Percentiles rank a stretch among this genome's conserved stretches.
Evolutionary conservation across 331 rosid species (phyloP).

Genomic region (Malus hybrid): DNA sequence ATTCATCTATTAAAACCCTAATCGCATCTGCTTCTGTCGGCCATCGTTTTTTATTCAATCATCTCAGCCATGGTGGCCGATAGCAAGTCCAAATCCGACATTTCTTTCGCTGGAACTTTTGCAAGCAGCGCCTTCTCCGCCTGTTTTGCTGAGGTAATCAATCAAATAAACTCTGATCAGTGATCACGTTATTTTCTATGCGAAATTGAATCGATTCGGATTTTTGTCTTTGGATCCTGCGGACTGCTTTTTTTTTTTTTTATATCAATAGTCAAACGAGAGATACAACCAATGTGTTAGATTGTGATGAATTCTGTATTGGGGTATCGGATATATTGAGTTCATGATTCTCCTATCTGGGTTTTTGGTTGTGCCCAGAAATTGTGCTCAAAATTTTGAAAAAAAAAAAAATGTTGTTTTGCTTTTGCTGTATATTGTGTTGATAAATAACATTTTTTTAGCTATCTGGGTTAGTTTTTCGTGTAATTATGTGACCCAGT

Average conservation of each 20-base stretch:
- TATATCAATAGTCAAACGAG: background rate
- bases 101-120: slow-evolving; percentile 60
- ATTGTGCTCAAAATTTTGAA: background rate
- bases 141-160: slow-evolving; percentile 60
- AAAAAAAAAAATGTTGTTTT: no score
- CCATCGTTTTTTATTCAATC: background rate
- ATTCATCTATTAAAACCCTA: background rate
- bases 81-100: slow-evolving; percentile 49
- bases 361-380: background rate
- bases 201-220: background rate
- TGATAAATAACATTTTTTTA: background rate
- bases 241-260: background rate
- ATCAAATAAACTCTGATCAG: background rate
- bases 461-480: background rate
- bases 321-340: background rate
- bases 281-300: background rate
- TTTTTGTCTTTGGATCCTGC: background rate
- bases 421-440: background rate
- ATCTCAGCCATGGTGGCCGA: slow-evolving; percentile 51
- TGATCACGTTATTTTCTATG: background rate
- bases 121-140: slow-evolving; percentile 77
- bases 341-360: background rate
- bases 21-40: background rate
- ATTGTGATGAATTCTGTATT: background rate
- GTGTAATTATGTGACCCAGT: background rate